Base-by-base conservation (phyloP, 1,139 yeast genomes). In the Candida dubliniensis region DNA sequence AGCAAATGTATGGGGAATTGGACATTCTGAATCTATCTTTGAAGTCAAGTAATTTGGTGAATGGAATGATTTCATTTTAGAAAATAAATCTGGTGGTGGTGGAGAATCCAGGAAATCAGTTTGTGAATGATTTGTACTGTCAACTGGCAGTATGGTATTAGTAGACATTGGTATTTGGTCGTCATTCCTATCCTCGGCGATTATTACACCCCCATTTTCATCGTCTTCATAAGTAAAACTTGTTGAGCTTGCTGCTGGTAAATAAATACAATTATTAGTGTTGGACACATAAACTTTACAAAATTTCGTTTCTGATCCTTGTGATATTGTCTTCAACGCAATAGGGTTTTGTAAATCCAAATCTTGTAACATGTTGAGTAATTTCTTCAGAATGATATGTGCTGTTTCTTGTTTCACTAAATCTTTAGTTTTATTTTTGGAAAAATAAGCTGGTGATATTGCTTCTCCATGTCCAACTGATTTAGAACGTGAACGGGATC, bases 1-100 rank as follows among this genome's bases (percentile, higher is more conserved):
- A 0, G 74, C 79, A 58, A 74, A 72, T 1, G 76, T 70, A 54
- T 72, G 77, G 5, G 78, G 78, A 13, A 74, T 72, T 2, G 76
- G 76, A 4, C 63, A 57, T 15, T 69, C 70, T 2, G 71, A 57
- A 49, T 74, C 78, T 23, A 74, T 67, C 40, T 67, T 67, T 11
- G 76, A 60, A 43, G 69, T 60, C 41, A 74, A 59, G 47, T 70
- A 73, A 50, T 69, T 71, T 3, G 77, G 76, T 6, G 73, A 64
- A 14, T 48, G 54, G 55, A 69, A 64, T 6, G 46, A 34, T 37
- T 44, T 46, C 47, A 50, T 46, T 38, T 43, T 45, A 14, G 31
- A 27, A 12, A 40, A 35, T 12, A 50, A 31, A 23, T 39, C 34
- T 6, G 44, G 25, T 5, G 44, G 25, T 12, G 31, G 11, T 15